Base-by-base conservation (phyloP, 805 yeast species). In the Vanderwaltozyma verrucispora region DNA sequence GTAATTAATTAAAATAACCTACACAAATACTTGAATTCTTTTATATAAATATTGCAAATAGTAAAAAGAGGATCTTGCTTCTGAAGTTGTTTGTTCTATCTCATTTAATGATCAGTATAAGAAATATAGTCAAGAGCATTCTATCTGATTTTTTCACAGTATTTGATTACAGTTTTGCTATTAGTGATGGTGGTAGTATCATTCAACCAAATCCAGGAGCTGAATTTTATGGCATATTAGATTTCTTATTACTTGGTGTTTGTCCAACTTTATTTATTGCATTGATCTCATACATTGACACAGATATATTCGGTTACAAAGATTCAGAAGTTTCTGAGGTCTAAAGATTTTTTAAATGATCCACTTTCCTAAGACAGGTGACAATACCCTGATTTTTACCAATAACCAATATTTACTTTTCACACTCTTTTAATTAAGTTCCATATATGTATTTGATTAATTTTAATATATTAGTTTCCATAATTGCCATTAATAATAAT, bases 161-260 rank as follows among this genome's bases (percentile, higher is more conserved):
- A 33, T 54, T 57, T 45, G 39, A 38, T 16, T 19, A 21, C 23
- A 34, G 44, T 41, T 53, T 47, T 37, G 56, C 52, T 51, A 38
- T 53, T 30, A 59, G 70, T 50, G 81, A 75, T 52, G 82, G 80
- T 64, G 80, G 80, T 56, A 75, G 75, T 50, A 71, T 63, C 33
- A 69, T 75, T 42, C 71, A 67, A 49, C 75, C 76, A 29, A 78
- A 74, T 51, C 65, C 76, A 25, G 80, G 72, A 50, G 69, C 72
- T 31, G 74, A 69, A 17, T 75, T 74, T 60, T 73, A 71, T 50
- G 81, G 81, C 62, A 59, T 75, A 41, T 56, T 75, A 43, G 82
- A 75, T 57, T 45, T 75, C 30, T 45, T 69, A 23, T 56, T 64
- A 21, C 67, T 75, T 45, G 64, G 52, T 38, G 36, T 48, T 33